Base-by-base conservation (phyloP, 257 asterid genomes). In the Misopates orontium region DNA sequence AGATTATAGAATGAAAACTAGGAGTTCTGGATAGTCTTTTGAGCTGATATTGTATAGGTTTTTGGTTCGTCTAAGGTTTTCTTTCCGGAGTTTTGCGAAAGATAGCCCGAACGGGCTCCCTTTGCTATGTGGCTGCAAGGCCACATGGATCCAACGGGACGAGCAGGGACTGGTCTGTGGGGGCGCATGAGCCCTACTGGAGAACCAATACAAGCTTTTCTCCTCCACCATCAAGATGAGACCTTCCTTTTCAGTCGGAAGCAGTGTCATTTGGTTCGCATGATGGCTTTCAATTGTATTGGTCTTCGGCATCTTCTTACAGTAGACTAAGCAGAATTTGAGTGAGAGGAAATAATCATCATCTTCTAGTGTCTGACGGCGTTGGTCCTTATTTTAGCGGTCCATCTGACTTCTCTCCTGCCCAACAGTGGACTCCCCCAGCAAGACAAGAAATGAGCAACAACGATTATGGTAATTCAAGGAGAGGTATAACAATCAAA, bases 121-220 rank as follows among this genome's bases (percentile, higher is more conserved):
- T 94, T 68, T 94, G 99, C 88, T 94, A 96, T 88, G 99, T 90
- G 98, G 99, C 99, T 76, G 93, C 98, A 51, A 86, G 99, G 99
- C 99, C 96, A 82, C 98, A 94, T 88, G 96, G 91, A 68, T 88
- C 97, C 44, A 90, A 78, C 76, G 78, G 90, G 55, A 65, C 98
- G 64, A 91, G 92, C 72, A 68, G 91, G 75, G 99, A 94, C 74
- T 90, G 96, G 96, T 94, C 99, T 4, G 81, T 88, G 77, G 97
- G 96, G 47, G 95, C 90, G 21, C 96, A 86, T 0, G 99, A 94
- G 71, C 99, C 96, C 31, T 88, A 94, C 72, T 94, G 98, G 98
- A 83, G 95, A 60, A 90, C 95, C 22, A 94, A 94, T 76, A 70
- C 96, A 1, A 94, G 96, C 80, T 94, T 83, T 83, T 90, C 99